Conservation (phyloP, 2,329 filamentous ascomycete genomes). For the Microdochium bolleyi region DNA sequence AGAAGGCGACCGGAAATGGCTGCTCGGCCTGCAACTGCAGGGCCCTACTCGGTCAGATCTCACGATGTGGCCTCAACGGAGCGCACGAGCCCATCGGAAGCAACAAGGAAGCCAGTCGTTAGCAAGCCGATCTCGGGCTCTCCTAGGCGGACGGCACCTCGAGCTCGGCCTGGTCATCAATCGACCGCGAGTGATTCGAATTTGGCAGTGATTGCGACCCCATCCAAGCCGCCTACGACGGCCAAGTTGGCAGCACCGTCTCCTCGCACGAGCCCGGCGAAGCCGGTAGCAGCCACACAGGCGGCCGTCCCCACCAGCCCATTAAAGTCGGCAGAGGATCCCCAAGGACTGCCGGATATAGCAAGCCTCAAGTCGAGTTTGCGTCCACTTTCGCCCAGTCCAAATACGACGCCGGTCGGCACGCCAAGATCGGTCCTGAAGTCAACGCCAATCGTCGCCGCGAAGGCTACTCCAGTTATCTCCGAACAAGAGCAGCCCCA, state of each 20-base stretch:
- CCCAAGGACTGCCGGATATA: constrained; percentile 41
- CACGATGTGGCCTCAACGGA: constrained; percentile 33
- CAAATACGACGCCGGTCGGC: constrained; percentile 22
- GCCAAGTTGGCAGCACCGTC: constrained; percentile 2
- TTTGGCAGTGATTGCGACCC: constrained; percentile 31
- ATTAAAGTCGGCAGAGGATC: constrained; percentile 41
- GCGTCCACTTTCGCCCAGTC: constrained; percentile 7
- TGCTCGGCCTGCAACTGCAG: constrained; percentile 54
- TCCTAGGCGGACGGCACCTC: constrained; percentile 41
- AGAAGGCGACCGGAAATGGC: constrained; percentile 50
- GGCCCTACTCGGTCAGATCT: constrained; percentile 56
- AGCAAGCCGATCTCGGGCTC: constrained; percentile 44
- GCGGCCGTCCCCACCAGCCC: constrained; percentile 27
- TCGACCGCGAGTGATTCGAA: constrained; percentile 43
- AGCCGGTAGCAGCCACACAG: constrained; percentile 6
- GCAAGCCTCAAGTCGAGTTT: constrained; percentile 22
- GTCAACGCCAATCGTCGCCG: background rate
- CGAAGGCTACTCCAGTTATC: background rate
- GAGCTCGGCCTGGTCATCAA: constrained; percentile 37
- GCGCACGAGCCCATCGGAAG: constrained; percentile 36
- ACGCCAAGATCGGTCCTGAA: constrained; percentile 23
- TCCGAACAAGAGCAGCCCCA: background rate
- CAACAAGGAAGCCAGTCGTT: constrained; percentile 36
- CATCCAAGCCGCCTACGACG: constrained; percentile 2
- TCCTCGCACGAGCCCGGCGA: constrained; percentile 21